Percentiles rank a stretch among this genome's conserved stretches.
Evolutionary conservation across 495 filamentous ascomycete genomes (phyloP).

Genomic region (Saxophila tyrrhenica): DNA sequence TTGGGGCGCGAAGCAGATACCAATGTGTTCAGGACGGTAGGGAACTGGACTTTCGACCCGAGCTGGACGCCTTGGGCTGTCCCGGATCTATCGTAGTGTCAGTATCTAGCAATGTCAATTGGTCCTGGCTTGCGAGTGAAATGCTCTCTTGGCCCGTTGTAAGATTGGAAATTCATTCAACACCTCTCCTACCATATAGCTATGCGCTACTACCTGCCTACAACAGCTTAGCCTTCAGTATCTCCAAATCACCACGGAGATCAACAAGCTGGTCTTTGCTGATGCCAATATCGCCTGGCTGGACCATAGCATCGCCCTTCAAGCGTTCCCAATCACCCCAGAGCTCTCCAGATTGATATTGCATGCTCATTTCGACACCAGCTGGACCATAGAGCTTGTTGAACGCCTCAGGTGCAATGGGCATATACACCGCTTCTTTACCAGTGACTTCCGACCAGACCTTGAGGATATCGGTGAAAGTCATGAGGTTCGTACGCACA

Average conservation of each 20-base stretch:
- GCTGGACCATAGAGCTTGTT: slow-evolving; percentile 13
- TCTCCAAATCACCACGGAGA: slow-evolving; percentile 11
- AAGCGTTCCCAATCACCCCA: slow-evolving; percentile 17
- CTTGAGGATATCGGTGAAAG: slow-evolving; percentile 14
- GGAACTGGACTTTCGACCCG: too few relatives aligned
- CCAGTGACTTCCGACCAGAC: slow-evolving; percentile 21
- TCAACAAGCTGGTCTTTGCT: slow-evolving; percentile 13
- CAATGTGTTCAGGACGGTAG: too few relatives aligned
- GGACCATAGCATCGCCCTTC: slow-evolving; percentile 12
- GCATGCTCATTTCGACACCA: slow-evolving; percentile 19
- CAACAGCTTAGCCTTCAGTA: slow-evolving; percentile 10
- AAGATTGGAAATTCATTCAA: neutral
- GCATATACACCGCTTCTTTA: slow-evolving; percentile 17
- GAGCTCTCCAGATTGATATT: slow-evolving; percentile 19
- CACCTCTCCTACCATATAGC: neutral
- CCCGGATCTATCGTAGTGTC: too few relatives aligned
- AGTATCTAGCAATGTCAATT: too few relatives aligned
- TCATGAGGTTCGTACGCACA: slow-evolving; percentile 15
- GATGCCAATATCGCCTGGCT: slow-evolving; percentile 20
- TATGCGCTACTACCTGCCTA: neutral
- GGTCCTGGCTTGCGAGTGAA: too few relatives aligned
- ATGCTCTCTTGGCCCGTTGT: too few relatives aligned
- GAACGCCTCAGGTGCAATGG: slow-evolving; percentile 5
- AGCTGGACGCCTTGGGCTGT: too few relatives aligned
- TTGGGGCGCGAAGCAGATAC: too few relatives aligned